Percentiles rank a stretch among this genome's conserved stretches.
phyloP scores from a whole-genome alignment of 495 filamentous ascomycete species.

The Podospora fimiseda region DNA sequence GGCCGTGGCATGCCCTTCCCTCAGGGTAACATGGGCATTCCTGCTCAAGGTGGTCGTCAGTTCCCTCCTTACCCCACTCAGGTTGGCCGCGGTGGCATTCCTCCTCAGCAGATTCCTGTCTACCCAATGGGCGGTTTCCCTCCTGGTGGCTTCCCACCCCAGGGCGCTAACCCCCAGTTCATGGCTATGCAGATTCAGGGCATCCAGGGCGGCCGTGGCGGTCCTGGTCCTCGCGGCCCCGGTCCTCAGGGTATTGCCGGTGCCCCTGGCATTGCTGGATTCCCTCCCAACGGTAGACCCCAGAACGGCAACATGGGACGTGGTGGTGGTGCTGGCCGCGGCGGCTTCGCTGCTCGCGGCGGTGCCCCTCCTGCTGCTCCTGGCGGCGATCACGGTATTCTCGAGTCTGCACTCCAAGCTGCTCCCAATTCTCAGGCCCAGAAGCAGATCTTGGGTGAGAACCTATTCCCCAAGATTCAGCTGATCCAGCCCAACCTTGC shows the following conservation, averaged over 20 bases:
- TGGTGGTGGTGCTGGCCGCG: slow-evolving; percentile 35
- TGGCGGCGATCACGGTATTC: too few species aligned
- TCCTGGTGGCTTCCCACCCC: slow-evolving; percentile 51
- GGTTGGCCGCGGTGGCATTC: slow-evolving; percentile 71
- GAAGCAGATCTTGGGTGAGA: slow-evolving; percentile 97
- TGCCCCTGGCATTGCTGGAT: slow-evolving; percentile 61
- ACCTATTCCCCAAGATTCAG: slow-evolving; percentile 96
- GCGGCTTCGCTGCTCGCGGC: slow-evolving; percentile 50
- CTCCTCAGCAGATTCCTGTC: slow-evolving; percentile 72
- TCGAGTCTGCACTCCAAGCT: slow-evolving; percentile 41
- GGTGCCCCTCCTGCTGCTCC: slow-evolving; percentile 17
- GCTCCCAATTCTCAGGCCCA: slow-evolving; percentile 62
- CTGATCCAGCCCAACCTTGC: slow-evolving; percentile 87
- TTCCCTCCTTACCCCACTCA: slow-evolving; percentile 79
- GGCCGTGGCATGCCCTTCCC: slow-evolving; percentile 86
- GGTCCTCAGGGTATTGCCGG: slow-evolving; percentile 48
- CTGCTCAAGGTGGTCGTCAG: slow-evolving; percentile 77
- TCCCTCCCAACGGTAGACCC: slow-evolving; percentile 44
- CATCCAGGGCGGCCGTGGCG: slow-evolving; percentile 61
- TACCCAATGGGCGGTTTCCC: slow-evolving; percentile 73
- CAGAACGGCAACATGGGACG: slow-evolving; percentile 37
- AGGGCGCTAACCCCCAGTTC: slow-evolving; percentile 47
- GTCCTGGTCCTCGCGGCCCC: slow-evolving; percentile 62
- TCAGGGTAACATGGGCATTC: slow-evolving; percentile 74
- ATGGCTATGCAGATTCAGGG: slow-evolving; percentile 58